These are phyloP conservation scores for Cucumis hystrix DNA, from an alignment of 306 rosid species.

Conservation along the genomic window DNA sequence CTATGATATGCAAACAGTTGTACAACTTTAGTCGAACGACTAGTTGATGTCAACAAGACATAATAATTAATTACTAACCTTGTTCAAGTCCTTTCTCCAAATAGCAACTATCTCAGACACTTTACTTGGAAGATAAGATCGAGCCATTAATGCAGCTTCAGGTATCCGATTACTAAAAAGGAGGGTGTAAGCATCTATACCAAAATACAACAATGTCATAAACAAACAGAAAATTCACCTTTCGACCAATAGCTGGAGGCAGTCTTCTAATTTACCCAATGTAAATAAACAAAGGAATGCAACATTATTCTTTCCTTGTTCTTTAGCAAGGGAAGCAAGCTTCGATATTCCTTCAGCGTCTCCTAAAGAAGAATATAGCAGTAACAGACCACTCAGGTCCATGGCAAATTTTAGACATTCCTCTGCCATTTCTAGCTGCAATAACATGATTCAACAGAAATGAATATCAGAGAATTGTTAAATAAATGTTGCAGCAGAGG, in stretches of 20 bases:
- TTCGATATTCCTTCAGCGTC: slow-evolving; percentile 83
- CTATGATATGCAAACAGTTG: background rate
- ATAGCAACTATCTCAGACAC: slow-evolving; percentile 83
- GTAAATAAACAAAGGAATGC: slow-evolving; percentile 88
- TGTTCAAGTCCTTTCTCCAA: slow-evolving; percentile 84
- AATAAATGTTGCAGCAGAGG: background rate
- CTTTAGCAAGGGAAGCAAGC: slow-evolving; percentile 87
- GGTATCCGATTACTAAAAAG: slow-evolving; percentile 84
- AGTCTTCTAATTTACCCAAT: slow-evolving; percentile 95
- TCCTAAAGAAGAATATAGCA: slow-evolving; percentile 98
- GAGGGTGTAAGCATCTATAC: background rate
- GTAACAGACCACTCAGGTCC: slow-evolving; percentile 93
- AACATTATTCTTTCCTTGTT: slow-evolving; percentile 98
- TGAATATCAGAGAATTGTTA: background rate
- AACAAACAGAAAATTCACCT: slow-evolving; percentile 37
- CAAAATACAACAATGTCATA: background rate
- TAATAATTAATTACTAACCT: slow-evolving; percentile 36
- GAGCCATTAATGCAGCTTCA: slow-evolving; percentile 96
- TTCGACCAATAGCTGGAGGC: slow-evolving; percentile 86
- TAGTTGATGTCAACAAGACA: background rate
- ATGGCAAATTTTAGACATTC: slow-evolving; percentile 78
- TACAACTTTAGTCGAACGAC: background rate
- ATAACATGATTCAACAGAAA: slow-evolving; percentile 9
- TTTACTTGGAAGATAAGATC: slow-evolving; percentile 97
- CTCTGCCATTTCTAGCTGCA: slow-evolving; percentile 99